phyloP scores from a whole-genome alignment of 805 yeast genomes.

The Yamadazyma scolyti region DNA sequence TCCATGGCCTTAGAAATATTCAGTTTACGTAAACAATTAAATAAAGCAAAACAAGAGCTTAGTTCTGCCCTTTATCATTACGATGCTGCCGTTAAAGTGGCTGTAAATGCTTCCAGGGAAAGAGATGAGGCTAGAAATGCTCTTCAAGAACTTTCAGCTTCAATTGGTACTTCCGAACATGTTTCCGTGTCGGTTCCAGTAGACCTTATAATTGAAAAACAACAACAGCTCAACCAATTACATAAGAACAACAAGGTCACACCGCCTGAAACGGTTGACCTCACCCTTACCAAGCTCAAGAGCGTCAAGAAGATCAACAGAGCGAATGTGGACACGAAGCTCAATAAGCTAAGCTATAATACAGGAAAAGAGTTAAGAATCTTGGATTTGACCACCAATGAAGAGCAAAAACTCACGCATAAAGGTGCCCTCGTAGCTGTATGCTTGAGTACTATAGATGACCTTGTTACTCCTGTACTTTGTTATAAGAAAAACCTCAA shows the following conservation, averaged over 20 bases:
- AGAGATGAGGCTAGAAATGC: constrained; percentile 71
- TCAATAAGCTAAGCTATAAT: too few species aligned
- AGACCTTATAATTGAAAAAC: not conserved
- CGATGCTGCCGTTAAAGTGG: constrained; percentile 89
- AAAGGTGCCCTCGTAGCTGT: constrained; percentile 14
- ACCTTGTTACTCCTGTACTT: constrained; percentile 13
- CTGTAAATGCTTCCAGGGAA: constrained; percentile 69
- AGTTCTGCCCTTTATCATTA: constrained; percentile 76
- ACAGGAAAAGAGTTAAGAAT: constrained; percentile 6
- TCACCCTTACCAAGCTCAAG: not conserved
- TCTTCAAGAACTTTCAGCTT: constrained; percentile 49
- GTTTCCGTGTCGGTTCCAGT: constrained; percentile 2
- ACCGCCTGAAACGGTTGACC: constrained; percentile 9
- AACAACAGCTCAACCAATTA: constrained; percentile 18
- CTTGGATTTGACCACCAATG: constrained; percentile 6
- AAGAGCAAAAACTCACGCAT: constrained; percentile 10
- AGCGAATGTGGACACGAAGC: too few species aligned
- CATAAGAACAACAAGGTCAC: constrained; percentile 33
- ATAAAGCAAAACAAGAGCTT: constrained; percentile 63
- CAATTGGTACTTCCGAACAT: constrained; percentile 26
- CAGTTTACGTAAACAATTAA: constrained; percentile 67
- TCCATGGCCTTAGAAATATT: constrained; percentile 78
- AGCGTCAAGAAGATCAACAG: too few species aligned
- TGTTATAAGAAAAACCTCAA: constrained; percentile 17
- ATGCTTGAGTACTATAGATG: constrained; percentile 11